phyloP scores from a whole-genome alignment of 1,284 basidiomycete genomes.

The Sparassis latifolia region DNA sequence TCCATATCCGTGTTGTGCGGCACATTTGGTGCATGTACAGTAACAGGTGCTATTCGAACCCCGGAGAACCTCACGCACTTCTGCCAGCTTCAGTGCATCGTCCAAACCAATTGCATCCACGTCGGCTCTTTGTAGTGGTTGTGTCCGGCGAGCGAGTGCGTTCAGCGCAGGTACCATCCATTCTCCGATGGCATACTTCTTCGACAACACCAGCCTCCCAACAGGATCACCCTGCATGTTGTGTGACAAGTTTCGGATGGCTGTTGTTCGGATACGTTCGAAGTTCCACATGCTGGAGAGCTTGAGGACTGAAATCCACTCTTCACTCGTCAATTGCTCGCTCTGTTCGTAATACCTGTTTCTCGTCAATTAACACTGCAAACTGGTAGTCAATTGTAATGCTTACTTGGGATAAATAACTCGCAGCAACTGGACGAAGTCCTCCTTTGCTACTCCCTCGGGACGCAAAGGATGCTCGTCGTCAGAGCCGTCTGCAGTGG shows the following conservation, averaged over 20 bases:
- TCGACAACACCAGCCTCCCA: slow-evolving; percentile 21
- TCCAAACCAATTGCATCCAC: background rate
- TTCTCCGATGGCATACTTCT: slow-evolving; percentile 20
- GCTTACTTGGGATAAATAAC: slow-evolving; percentile 22
- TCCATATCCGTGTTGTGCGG: too few relatives aligned
- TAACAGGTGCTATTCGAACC: too few relatives aligned
- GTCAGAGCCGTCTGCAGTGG: slow-evolving; percentile 9
- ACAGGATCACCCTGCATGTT: slow-evolving; percentile 13
- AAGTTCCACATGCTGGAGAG: slow-evolving; percentile 28
- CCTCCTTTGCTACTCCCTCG: slow-evolving; percentile 17
- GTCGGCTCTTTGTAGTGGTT: background rate
- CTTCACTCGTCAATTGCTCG: slow-evolving; percentile 19
- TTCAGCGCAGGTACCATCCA: slow-evolving; percentile 1
- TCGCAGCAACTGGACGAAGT: slow-evolving; percentile 25
- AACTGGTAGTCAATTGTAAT: background rate
- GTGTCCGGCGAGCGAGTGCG: background rate
- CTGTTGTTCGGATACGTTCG: slow-evolving; percentile 20
- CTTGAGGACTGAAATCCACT: slow-evolving; percentile 31
- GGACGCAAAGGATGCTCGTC: slow-evolving; percentile 20
- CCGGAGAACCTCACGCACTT: background rate
- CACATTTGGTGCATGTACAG: too few relatives aligned
- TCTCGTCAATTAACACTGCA: background rate
- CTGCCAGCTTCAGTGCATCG: background rate
- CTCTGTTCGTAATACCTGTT: slow-evolving; percentile 6
- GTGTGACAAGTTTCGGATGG: slow-evolving; percentile 17